Evolutionary conservation across 2,329 filamentous ascomycete genomes (phyloP), one percentile per base, ranked within the genome.

Genomic region (Rhytidhysteron rufulum): DNA sequence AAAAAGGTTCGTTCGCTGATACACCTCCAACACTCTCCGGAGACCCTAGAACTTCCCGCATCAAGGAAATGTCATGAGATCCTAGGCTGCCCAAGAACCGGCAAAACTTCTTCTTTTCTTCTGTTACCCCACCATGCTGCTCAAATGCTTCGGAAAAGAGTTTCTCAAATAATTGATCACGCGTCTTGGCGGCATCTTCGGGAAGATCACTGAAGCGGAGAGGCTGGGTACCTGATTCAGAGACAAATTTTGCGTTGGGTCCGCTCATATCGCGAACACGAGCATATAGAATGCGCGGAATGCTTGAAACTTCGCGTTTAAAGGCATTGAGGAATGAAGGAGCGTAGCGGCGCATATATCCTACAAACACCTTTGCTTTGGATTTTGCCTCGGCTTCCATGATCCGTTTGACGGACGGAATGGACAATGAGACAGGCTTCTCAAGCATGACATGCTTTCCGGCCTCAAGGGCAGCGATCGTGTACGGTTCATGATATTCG

Each of bases 291-390:
- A 84, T 75, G 34, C 71, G 67, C 0, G 67, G 69, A 22, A 82
- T 69, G 0, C 57, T 60, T 0, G 64, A 71, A 0, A 83, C 63
- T 45, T 83, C 79, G 6, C 64, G 56, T 43, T 71, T 65, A 30
- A 82, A 69, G 0, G 75, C 71, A 18, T 76, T 67, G 0, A 68
- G 58, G 46, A 82, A 82, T 1, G 71, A 69, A 0, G 73, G 61
- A 0, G 80, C 79, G 50, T 82, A 81, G n/a, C 80, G 69, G 16
- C 80, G 66, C 69, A 80, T 80, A 40, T 77, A 80, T 2, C 78
- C 79, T 0, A 84, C 76, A 51, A 83, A 78, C 2, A 81, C 68
- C 21, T 4, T 62, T 64, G 0, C 68, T 9, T 56, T 50, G 2
- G 61, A 55, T 0, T 69, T 49, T 15, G 60, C 56, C 52, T 80